Conservation (phyloP, 2,329 filamentous ascomycete species). For the Niveomyces coronatus region DNA sequence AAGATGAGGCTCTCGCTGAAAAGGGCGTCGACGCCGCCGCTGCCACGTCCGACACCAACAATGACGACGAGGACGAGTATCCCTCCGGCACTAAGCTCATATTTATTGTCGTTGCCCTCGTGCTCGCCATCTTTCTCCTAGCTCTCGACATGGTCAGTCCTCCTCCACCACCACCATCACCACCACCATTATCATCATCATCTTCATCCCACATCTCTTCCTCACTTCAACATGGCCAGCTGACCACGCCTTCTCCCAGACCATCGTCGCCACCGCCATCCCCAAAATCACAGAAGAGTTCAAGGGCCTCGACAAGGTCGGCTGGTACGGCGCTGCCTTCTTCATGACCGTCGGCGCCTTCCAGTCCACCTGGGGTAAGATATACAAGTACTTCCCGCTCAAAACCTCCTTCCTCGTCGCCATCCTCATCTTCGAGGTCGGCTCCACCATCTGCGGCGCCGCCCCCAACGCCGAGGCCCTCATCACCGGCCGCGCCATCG, state of each 20-base stretch:
- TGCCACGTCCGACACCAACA: too few relatives aligned
- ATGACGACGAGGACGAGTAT: constrained; percentile 9
- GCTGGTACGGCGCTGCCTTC: constrained; percentile 43
- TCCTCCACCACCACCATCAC: too few relatives aligned
- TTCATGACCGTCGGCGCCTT: constrained; percentile 29
- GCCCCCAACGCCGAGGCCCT: constrained; percentile 28
- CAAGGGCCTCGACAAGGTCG: constrained; percentile 32
- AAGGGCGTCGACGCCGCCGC: too few relatives aligned
- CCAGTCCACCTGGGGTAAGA: constrained; percentile 28
- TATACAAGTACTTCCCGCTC: constrained; percentile 35
- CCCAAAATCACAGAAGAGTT: constrained; percentile 38
- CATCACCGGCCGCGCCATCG: constrained; percentile 36
- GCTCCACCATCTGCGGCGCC: constrained; percentile 32
- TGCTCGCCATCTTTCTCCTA: constrained; percentile 11
- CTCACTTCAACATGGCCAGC: neutral
- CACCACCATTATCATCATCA: too few relatives aligned
- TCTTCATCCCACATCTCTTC: neutral
- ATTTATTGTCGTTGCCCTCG: constrained; percentile 13
- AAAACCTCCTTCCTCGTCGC: constrained; percentile 30
- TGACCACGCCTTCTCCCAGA: constrained; percentile 18
- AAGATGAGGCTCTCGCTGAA: too few relatives aligned
- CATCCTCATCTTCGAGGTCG: constrained; percentile 38
- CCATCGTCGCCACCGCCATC: constrained; percentile 39
- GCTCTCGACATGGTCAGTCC: constrained; percentile 11
- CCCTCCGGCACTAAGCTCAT: constrained; percentile 8